Evolutionary conservation across 768 basidiomycete species (phyloP), one percentile per base, ranked within the genome.

Genomic region (Megacollybia marginata): DNA sequence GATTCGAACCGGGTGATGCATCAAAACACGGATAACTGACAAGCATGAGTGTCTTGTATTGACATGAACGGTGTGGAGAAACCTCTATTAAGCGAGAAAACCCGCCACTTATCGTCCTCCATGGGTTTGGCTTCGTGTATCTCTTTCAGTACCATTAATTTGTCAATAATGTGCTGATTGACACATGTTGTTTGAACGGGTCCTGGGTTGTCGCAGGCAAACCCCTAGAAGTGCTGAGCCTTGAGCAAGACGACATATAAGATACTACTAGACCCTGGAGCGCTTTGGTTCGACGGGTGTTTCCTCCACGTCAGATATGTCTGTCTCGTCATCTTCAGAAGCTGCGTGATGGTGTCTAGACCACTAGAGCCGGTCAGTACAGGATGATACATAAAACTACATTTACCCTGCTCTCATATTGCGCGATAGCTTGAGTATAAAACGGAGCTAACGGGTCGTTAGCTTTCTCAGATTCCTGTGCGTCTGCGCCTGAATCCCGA

Each of bases 101-200:
- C 83, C 15, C 84, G 74, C 86, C 87, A 92, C 16, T 69, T 69
- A 56, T 89, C 79, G 11, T 85, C 82, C 15, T 77, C 69, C 0
- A 75, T 70, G 0, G 69, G 61, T 59, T 83, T 86, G 4, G 76
- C 72, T 48, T 76, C 71, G 59, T 92, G 85, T 2, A 91, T 67
- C 11, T 74, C 65, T 67, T 71, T 76, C 5, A 92, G 74, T 59
- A 87, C 81, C 54, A 77, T 20, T 54, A 80, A 88, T 73, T 87
- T 88, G 58, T 84, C 82, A 32, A 88, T 73, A 44, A 92, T 75
- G 56, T 83, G 78, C 60, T 89, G 83, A 58, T 92, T 92, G 3
- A 70, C 69, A 51, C 79, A 81, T 4, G 59, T 58, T 1, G 48
- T 57, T 12, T 52, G 56, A 50, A 58, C 43, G 42, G 59, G 63